phyloP scores from a whole-genome alignment of 2,329 filamentous ascomycete genomes.

The Phoma herbarum region DNA sequence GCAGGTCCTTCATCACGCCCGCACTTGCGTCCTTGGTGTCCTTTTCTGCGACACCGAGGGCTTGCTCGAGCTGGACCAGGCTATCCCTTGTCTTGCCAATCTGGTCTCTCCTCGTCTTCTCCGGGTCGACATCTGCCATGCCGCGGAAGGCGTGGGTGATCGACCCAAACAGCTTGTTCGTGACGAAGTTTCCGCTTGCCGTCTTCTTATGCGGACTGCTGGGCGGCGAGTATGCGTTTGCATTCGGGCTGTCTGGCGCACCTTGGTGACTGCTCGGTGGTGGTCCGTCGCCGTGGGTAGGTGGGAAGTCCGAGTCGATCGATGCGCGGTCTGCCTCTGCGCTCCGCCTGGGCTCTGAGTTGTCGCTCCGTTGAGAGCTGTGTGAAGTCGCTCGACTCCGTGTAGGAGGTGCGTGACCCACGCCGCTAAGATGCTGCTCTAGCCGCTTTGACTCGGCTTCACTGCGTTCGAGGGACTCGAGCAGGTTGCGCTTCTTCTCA shows the following conservation, averaged over 20 bases:
- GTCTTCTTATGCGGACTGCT: slow-evolving; percentile 74
- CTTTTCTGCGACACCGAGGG: slow-evolving; percentile 83
- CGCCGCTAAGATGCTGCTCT: slow-evolving; percentile 86
- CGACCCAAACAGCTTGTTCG: slow-evolving; percentile 90
- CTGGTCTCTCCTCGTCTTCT: slow-evolving; percentile 87
- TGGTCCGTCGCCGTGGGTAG: slow-evolving; percentile 78
- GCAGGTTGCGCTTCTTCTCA: slow-evolving; percentile 80
- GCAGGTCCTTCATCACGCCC: slow-evolving; percentile 87
- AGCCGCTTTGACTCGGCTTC: slow-evolving; percentile 93
- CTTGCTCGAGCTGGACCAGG: slow-evolving; percentile 83
- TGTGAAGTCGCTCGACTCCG: slow-evolving; percentile 74
- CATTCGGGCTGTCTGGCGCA: slow-evolving; percentile 57
- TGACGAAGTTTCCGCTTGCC: slow-evolving; percentile 83
- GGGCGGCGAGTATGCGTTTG: slow-evolving; percentile 33
- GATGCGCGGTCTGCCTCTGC: slow-evolving; percentile 80
- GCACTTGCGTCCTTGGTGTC: slow-evolving; percentile 93
- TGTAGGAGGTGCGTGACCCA: slow-evolving; percentile 66
- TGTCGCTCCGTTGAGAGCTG: slow-evolving; percentile 57
- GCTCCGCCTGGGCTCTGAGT: slow-evolving; percentile 50
- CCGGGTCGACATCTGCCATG: slow-evolving; percentile 94
- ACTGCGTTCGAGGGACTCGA: slow-evolving; percentile 91
- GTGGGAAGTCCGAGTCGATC: slow-evolving; percentile 95
- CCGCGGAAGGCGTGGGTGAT: slow-evolving; percentile 96
- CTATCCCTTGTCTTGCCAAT: slow-evolving; percentile 96
- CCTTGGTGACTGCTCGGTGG: slow-evolving; percentile 74